These are phyloP conservation scores for Aaosphaeria pasadenensis DNA, from an alignment of 2,329 filamentous ascomycete genomes.

Conservation along the genomic window DNA sequence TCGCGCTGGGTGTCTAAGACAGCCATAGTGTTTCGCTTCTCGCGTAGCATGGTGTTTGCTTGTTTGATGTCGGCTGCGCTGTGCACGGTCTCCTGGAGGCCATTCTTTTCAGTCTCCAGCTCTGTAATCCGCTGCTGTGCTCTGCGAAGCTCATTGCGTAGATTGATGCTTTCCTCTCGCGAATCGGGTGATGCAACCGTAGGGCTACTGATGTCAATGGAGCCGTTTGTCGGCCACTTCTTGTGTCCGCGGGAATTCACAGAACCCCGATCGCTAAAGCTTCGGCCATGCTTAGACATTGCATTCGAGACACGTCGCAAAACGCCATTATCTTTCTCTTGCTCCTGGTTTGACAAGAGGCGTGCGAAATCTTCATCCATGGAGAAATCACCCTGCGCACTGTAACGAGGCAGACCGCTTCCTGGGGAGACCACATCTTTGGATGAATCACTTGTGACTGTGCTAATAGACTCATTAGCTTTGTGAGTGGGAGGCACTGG, in stretches of 20 bases:
- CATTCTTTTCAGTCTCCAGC: conserved; percentile 74
- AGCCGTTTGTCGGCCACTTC: conserved; percentile 42
- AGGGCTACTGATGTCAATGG: conserved; percentile 65
- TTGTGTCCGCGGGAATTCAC: conserved; percentile 34
- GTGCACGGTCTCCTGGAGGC: conserved; percentile 51
- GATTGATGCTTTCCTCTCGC: conserved; percentile 44
- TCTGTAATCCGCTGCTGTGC: conserved; percentile 84
- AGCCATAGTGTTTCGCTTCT: conserved; percentile 94
- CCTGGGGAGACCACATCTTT: conserved; percentile 21
- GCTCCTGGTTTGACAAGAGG: conserved; percentile 75
- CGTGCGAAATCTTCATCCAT: conserved; percentile 95
- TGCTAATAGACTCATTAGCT: conserved; percentile 44
- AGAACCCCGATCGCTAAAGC: conserved; percentile 65
- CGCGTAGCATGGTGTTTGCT: conserved; percentile 81
- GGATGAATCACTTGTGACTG: conserved; percentile 40
- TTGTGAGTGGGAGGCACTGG: conserved; percentile 38
- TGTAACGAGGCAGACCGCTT: conserved; percentile 50
- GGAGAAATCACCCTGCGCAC: conserved; percentile 79
- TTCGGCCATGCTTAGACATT: conserved; percentile 81
- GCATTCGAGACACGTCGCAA: conserved; percentile 88
- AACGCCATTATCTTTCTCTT: conserved; percentile 50
- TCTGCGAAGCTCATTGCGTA: conserved; percentile 71
- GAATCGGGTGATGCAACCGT: conserved; percentile 57
- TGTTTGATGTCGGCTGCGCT: conserved; percentile 64
- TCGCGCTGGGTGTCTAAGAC: conserved; percentile 92